Evolutionary conservation across 148 eudicot genomes (phyloP).

Genomic region (Rheum nobile): DNA sequence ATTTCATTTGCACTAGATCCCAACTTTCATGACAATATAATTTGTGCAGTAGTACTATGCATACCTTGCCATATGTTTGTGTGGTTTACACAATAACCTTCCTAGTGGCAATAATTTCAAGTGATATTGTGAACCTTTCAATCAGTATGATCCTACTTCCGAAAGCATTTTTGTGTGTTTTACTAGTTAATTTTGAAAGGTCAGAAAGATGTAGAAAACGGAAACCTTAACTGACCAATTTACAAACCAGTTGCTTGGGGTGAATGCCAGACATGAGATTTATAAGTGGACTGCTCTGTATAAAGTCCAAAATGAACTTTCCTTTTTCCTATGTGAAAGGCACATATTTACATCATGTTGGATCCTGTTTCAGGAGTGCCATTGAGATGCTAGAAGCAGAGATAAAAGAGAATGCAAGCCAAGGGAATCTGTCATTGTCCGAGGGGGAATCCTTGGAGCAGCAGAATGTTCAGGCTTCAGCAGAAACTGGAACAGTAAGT

Average conservation of each 20-base stretch:
- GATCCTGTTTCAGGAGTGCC: conserved; percentile 57
- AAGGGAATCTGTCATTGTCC: conserved; percentile 13
- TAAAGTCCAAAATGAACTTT: neutral
- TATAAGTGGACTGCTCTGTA: neutral
- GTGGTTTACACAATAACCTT: neutral
- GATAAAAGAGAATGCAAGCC: conserved; percentile 27
- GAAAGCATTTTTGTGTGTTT: neutral
- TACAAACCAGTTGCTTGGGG: neutral
- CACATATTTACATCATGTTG: conserved; percentile 2
- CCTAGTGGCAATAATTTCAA: neutral
- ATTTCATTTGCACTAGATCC: neutral
- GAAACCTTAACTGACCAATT: neutral
- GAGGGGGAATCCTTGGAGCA: conserved; percentile 25
- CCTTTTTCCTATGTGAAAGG: neutral
- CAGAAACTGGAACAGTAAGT: conserved; percentile 45
- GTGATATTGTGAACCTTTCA: neutral
- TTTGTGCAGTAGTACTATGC: neutral
- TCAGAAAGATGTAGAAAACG: neutral
- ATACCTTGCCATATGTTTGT: neutral
- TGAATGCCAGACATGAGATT: neutral
- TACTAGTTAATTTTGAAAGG: neutral
- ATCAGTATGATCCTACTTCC: no score
- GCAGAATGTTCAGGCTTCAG: conserved; percentile 21
- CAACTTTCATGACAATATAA: neutral
- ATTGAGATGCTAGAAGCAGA: conserved; percentile 77